phyloP scores from a whole-genome alignment of 176 grass and related monocot genomes.

The Tuctoria greenei region DNA sequence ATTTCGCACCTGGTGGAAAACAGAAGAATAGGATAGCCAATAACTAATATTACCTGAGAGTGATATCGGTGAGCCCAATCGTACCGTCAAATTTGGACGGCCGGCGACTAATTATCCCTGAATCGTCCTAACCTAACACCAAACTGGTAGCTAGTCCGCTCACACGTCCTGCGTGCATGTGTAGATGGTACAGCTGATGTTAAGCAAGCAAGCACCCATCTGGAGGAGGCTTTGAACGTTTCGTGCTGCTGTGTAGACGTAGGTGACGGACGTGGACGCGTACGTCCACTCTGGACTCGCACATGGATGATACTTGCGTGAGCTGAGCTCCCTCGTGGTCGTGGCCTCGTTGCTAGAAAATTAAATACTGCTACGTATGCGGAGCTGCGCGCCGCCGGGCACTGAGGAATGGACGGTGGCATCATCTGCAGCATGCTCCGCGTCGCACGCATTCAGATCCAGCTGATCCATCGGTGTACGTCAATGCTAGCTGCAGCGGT shows the following conservation, averaged over 20 bases:
- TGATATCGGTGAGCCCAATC: no score
- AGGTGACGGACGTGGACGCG: background rate
- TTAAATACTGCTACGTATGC: no score
- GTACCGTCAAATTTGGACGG: no score
- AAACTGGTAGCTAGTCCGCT: background rate
- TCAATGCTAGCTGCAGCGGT: no score
- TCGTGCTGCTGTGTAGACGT: background rate
- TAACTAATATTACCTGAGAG: no score
- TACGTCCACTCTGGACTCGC: slow-evolving; percentile 5
- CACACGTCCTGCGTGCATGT: background rate
- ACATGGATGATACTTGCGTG: slow-evolving; percentile 46
- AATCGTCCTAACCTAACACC: no score
- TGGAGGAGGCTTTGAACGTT: background rate
- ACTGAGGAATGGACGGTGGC: slow-evolving; percentile 9
- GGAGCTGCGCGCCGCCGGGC: no score
- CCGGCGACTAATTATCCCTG: no score
- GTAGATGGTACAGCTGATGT: background rate
- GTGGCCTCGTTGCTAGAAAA: background rate
- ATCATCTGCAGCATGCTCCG: background rate
- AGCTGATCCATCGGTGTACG: background rate
- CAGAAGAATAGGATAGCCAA: no score
- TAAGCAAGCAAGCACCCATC: background rate
- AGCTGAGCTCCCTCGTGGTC: background rate
- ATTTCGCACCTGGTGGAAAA: no score
- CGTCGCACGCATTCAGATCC: slow-evolving; percentile 13